These are phyloP conservation scores for Hymenotorrendiella dingleyae DNA, from an alignment of 2,329 filamentous ascomycete species.

Conservation along the genomic window DNA sequence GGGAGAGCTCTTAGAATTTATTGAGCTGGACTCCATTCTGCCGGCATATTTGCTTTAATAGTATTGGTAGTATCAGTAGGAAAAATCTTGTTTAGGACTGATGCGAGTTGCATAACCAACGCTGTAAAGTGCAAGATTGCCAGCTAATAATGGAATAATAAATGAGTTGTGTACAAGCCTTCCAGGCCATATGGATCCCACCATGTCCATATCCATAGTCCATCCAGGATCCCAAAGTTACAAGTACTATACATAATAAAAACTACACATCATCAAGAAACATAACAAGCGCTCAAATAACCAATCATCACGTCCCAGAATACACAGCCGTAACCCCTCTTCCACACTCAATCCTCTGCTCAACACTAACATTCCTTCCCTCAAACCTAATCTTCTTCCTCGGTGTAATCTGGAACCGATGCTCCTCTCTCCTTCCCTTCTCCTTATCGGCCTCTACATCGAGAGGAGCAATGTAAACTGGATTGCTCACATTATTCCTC, in stretches of 20 bases:
- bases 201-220: not conserved
- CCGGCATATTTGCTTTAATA: no score
- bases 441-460: slow-evolving; percentile 59
- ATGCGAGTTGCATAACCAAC: no score
- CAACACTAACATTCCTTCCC: slow-evolving; percentile 66
- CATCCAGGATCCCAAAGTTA: not conserved
- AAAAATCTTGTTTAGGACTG: no score
- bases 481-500: slow-evolving; percentile 70
- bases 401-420: slow-evolving; percentile 78
- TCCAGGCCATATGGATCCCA: no score
- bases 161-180: no score
- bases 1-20: no score
- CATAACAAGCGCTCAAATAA: not conserved
- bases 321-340: slow-evolving; percentile 78
- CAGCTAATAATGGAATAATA: no score
- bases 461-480: slow-evolving; percentile 72
- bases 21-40: no score
- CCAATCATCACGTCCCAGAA: slow-evolving; percentile 42
- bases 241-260: not conserved
- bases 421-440: slow-evolving; percentile 58
- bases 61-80: no score
- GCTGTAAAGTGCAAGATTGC: no score
- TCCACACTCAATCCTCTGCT: slow-evolving; percentile 86
- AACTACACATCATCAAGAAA: slow-evolving; percentile 4
- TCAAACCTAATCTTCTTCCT: slow-evolving; percentile 62